A percentile compares a stretch with the other conserved stretches of the same genome.
These are phyloP conservation scores for Cryptococcus wingfieldii DNA, from an alignment of 1,284 basidiomycete species.

Conservation along the genomic window DNA sequence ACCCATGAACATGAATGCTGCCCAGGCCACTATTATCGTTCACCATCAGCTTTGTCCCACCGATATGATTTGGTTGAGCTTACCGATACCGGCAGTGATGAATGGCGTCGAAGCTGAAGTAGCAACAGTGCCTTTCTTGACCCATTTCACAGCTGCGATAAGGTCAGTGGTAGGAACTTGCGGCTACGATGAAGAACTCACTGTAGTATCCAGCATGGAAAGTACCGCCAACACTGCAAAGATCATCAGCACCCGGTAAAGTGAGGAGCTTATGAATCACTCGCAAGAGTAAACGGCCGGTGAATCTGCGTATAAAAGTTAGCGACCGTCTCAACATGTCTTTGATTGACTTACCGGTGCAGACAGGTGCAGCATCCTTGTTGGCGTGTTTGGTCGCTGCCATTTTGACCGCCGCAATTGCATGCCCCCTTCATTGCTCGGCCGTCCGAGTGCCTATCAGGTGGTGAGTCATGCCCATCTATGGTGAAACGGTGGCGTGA, in stretches of 20 bases:
- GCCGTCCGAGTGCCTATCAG: too few relatives aligned
- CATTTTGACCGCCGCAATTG: too few relatives aligned
- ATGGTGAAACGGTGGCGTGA: too few relatives aligned
- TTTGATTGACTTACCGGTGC: slow-evolving; percentile 2
- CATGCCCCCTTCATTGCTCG: too few relatives aligned
- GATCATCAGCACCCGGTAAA: neutral
- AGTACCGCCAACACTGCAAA: slow-evolving; percentile 4
- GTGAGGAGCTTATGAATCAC: neutral
- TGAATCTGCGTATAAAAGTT: slow-evolving; percentile 1
- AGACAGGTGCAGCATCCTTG: neutral
- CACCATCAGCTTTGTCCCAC: too few relatives aligned
- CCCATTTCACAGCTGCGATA: slow-evolving; percentile 7
- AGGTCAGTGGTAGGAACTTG: neutral
- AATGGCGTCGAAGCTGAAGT: neutral
- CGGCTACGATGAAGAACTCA: neutral
- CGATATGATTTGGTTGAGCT: neutral
- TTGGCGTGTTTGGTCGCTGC: too few relatives aligned
- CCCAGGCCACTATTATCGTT: slow-evolving; percentile 22
- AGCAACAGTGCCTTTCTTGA: slow-evolving; percentile 4
- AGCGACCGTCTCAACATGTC: neutral
- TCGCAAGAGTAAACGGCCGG: slow-evolving; percentile 6
- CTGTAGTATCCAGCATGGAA: slow-evolving; percentile 7
- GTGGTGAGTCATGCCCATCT: too few relatives aligned
- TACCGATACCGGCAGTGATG: slow-evolving; percentile 7
- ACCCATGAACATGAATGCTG: slow-evolving; percentile 28